Percentiles rank a stretch among this genome's conserved stretches.
phyloP scores from a whole-genome alignment of 2,329 filamentous ascomycete species.

The Alternaria sp. region DNA sequence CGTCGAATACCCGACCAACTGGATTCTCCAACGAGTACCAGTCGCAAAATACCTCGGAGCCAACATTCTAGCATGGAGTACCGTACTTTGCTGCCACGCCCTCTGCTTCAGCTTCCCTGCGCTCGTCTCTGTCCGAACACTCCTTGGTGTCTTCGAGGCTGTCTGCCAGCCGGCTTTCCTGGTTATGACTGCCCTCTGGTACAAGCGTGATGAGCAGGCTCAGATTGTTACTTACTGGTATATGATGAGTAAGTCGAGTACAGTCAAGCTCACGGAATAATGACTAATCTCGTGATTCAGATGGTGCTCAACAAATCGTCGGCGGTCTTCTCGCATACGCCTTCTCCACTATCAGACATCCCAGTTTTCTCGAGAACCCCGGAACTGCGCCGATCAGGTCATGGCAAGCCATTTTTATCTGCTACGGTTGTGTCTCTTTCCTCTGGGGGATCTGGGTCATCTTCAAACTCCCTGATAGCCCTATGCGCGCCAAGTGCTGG shows the following conservation, averaged over 20 bases:
- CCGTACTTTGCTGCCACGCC: slow-evolving; percentile 67
- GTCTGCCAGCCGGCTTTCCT: slow-evolving; percentile 74
- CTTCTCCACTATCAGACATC: slow-evolving; percentile 44
- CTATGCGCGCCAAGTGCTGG: slow-evolving; percentile 76
- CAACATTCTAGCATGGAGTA: slow-evolving; percentile 71
- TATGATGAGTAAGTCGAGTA: slow-evolving; percentile 67
- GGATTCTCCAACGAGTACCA: slow-evolving; percentile 68
- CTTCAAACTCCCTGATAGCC: slow-evolving; percentile 62
- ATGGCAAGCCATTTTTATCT: slow-evolving; percentile 75
- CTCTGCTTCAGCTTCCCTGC: slow-evolving; percentile 68
- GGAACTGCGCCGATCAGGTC: slow-evolving; percentile 62
- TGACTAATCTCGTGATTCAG: slow-evolving; percentile 11
- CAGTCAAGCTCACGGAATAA: neutral
- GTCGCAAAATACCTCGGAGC: slow-evolving; percentile 72
- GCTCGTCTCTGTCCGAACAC: slow-evolving; percentile 67
- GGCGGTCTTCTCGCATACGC: slow-evolving; percentile 71
- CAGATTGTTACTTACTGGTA: slow-evolving; percentile 73
- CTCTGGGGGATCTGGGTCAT: slow-evolving; percentile 68
- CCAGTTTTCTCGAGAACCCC: slow-evolving; percentile 20
- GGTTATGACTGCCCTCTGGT: slow-evolving; percentile 74
- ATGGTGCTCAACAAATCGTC: slow-evolving; percentile 75
- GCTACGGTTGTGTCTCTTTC: slow-evolving; percentile 70
- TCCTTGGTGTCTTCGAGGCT: slow-evolving; percentile 76
- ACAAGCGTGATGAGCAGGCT: slow-evolving; percentile 73
- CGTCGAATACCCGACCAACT: slow-evolving; percentile 77